Percentiles rank a stretch among this genome's conserved stretches.
Evolutionary conservation across 306 rosid species (phyloP).

Genomic region (Biancaea sappan): DNA sequence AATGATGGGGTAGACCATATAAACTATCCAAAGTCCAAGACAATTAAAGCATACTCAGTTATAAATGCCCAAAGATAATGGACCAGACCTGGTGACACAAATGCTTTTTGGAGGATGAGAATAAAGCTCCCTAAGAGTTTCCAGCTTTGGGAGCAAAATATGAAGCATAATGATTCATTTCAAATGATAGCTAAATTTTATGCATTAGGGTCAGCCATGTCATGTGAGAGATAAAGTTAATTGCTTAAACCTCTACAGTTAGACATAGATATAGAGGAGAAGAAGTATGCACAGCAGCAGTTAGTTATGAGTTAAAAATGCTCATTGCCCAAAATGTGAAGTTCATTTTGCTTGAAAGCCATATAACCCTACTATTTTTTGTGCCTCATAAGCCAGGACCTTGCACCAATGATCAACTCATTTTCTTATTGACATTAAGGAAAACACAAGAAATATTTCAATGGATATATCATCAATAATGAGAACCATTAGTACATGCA

Average conservation of each 20-base stretch:
- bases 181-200: not conserved
- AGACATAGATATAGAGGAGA: not conserved
- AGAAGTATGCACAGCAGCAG: not conserved
- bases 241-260: not conserved
- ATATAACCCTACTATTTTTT: not conserved
- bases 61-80: not conserved
- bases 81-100: not conserved
- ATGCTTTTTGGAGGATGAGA: conserved; percentile 19
- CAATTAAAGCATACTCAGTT: not conserved
- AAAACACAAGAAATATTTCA: not conserved
- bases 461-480: conserved; percentile 21
- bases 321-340: too few relatives aligned
- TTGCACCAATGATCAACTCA: not conserved
- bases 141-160: conserved; percentile 10
- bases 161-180: not conserved
- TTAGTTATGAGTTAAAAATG: not conserved
- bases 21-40: conserved; percentile 3
- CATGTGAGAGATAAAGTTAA: not conserved
- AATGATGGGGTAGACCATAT: conserved; percentile 13
- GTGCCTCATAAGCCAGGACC: not conserved
- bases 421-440: not conserved
- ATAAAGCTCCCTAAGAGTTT: conserved; percentile 14
- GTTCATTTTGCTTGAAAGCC: not conserved
- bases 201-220: not conserved
- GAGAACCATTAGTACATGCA: conserved; percentile 17